A percentile compares a stretch with the other conserved stretches of the same genome.
Evolutionary conservation across 2,329 filamentous ascomycete species (phyloP).

Genomic region (Clonostachys chloroleuca): DNA sequence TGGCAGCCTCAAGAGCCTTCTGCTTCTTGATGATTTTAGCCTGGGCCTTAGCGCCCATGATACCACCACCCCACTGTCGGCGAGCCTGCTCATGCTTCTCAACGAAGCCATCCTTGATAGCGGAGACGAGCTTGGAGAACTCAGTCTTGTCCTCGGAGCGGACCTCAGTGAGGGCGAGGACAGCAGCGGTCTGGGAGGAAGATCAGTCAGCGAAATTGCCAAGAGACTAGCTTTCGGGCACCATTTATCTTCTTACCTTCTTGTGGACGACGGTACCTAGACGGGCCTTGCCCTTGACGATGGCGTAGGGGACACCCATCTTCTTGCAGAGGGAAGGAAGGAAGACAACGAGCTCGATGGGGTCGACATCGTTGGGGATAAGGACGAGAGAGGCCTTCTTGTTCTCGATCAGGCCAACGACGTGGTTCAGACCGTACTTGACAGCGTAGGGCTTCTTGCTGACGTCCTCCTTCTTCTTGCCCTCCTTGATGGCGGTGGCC

Average conservation of each 20-base stretch:
- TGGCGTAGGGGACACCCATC: conserved; percentile 99
- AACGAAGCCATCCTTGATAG: conserved; percentile 97
- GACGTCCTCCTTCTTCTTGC: conserved; percentile 99
- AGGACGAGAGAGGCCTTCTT: conserved; percentile 99
- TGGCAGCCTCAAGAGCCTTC: conserved; percentile 89
- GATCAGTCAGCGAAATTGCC: neutral
- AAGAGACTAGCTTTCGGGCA: neutral
- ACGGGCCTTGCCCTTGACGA: conserved; percentile 99
- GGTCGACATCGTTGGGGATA: conserved; percentile 99
- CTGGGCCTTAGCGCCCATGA: conserved; percentile 95
- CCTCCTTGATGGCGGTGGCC: conserved; percentile 94
- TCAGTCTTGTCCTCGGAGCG: conserved; percentile 97
- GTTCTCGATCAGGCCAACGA: conserved; percentile 95
- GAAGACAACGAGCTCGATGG: conserved; percentile 99
- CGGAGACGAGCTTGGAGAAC: conserved; percentile 91
- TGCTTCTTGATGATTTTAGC: conserved; percentile 76
- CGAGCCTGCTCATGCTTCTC: conserved; percentile 91
- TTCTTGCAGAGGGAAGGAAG: conserved; percentile 98
- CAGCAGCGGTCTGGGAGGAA: conserved; percentile 73
- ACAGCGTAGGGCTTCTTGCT: conserved; percentile 99
- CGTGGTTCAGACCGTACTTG: conserved; percentile 99
- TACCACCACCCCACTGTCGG: conserved; percentile 98
- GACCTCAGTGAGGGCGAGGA: conserved; percentile 93
- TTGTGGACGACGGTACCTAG: conserved; percentile 99
- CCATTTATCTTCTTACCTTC: conserved; percentile 60